Evolutionary conservation across 2,329 filamentous ascomycete genomes (phyloP).

Genomic region (Aspergillus viridinutans): DNA sequence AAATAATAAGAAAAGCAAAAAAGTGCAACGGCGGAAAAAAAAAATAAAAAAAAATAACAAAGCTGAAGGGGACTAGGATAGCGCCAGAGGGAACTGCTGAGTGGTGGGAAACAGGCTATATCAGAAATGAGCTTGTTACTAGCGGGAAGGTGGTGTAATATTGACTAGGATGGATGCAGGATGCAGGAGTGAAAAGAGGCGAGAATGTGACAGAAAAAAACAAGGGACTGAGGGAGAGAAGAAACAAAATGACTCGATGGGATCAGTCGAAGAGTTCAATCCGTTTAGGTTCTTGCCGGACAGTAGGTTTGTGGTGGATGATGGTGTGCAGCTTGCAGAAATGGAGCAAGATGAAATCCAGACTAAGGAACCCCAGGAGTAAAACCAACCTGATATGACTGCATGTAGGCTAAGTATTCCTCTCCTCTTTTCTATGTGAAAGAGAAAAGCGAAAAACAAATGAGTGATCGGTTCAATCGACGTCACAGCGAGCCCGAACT

Average conservation of each 20-base stretch:
- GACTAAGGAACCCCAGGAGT: slow-evolving; percentile 1
- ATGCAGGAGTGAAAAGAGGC: slow-evolving; percentile 23
- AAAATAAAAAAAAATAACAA: slow-evolving; percentile 12
- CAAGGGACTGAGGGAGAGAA: slow-evolving; percentile 12
- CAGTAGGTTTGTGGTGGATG: background rate
- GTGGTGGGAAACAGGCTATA: slow-evolving; percentile 19
- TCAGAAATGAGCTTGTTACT: slow-evolving; percentile 32
- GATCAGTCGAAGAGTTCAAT: slow-evolving; percentile 7
- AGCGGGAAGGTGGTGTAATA: slow-evolving; percentile 38
- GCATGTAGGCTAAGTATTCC: background rate
- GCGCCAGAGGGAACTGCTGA: slow-evolving; percentile 15
- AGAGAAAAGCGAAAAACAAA: background rate
- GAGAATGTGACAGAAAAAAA: slow-evolving; percentile 21
- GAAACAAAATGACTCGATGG: slow-evolving; percentile 7
- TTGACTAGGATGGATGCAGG: slow-evolving; percentile 35
- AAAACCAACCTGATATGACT: slow-evolving; percentile 3
- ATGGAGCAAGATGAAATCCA: slow-evolving; percentile 1
- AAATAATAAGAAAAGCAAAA: slow-evolving; percentile 10
- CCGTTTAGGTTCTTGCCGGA: background rate
- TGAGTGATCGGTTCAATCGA: background rate
- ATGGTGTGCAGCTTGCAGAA: slow-evolving; percentile 22
- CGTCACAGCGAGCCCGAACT: background rate
- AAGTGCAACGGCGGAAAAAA: slow-evolving; percentile 8
- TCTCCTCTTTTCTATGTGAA: background rate
- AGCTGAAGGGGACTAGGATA: slow-evolving; percentile 10